Percentiles rank a stretch among this genome's conserved stretches.
Evolutionary conservation across 306 rosid genomes (phyloP).

Genomic region (Boehmeria nivea): DNA sequence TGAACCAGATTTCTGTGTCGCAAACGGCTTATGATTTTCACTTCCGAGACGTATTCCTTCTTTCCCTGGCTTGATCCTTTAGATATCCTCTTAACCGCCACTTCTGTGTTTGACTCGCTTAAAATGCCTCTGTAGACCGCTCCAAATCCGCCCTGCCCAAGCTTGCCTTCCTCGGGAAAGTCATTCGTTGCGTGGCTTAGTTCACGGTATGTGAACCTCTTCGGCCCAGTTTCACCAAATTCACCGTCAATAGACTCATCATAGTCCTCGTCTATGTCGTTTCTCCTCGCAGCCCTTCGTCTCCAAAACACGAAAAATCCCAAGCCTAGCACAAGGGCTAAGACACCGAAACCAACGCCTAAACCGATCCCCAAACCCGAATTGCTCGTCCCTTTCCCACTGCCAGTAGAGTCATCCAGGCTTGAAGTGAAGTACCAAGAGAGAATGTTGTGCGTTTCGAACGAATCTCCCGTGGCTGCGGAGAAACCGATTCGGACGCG

Average conservation of each 20-base stretch:
- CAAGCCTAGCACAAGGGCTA: not conserved
- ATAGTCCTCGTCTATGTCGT: not conserved
- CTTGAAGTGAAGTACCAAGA: slow-evolving; percentile 17
- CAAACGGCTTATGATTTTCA: slow-evolving; percentile 53
- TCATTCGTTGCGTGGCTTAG: slow-evolving; percentile 5
- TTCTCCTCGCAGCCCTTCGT: not conserved
- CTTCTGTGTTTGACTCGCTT: slow-evolving; percentile 28
- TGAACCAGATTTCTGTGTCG: slow-evolving; percentile 72
- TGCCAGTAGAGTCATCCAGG: not conserved
- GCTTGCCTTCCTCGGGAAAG: slow-evolving; percentile 10
- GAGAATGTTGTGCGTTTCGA: slow-evolving; percentile 5
- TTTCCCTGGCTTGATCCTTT: slow-evolving; percentile 71
- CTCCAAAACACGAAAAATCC: not conserved
- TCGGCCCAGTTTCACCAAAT: slow-evolving; percentile 8
- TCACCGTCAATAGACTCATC: slow-evolving; percentile 8
- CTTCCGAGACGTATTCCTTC: slow-evolving; percentile 69
- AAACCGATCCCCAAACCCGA: not conserved
- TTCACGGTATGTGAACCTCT: slow-evolving; percentile 8
- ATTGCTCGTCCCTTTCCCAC: not conserved
- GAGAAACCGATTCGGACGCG: slow-evolving; percentile 13
- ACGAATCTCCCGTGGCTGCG: not conserved
- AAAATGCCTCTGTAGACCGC: slow-evolving; percentile 15
- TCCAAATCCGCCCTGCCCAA: slow-evolving; percentile 22
- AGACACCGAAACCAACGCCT: slow-evolving; percentile 1
- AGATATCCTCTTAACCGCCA: slow-evolving; percentile 68